Conservation (phyloP, 768 basidiomycete genomes). For the Pholiota microspora region DNA sequence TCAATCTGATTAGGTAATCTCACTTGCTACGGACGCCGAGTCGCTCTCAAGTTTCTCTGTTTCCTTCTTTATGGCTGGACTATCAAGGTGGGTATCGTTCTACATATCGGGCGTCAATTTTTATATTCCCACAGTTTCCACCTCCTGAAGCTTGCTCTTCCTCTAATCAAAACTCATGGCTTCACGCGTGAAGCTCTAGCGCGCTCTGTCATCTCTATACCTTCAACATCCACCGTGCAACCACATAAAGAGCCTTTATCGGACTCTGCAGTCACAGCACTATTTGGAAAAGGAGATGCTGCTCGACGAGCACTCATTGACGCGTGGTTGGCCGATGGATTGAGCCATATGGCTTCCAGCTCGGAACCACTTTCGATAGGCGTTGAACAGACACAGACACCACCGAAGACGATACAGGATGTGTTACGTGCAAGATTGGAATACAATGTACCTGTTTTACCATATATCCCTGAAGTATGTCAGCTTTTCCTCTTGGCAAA, state of each 20-base stretch:
- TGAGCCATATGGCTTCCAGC: constrained; percentile 40
- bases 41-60: no score
- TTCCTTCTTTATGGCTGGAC: no score
- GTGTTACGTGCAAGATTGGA: constrained; percentile 55
- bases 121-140: constrained; percentile 23
- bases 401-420: constrained; percentile 37
- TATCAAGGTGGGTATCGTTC: no score
- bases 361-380: neutral
- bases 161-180: constrained; percentile 63
- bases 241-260: constrained; percentile 58
- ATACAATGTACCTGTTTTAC: constrained; percentile 67
- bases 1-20: no score
- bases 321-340: constrained; percentile 75
- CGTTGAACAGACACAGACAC: neutral
- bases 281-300: constrained; percentile 70
- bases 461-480: constrained; percentile 65
- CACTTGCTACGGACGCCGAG: no score
- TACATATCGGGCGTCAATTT: neutral
- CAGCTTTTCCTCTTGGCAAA: no score
- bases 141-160: constrained; percentile 60
- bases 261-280: constrained; percentile 65
- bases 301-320: constrained; percentile 62
- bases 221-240: constrained; percentile 30
- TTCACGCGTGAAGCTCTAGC: constrained; percentile 74
- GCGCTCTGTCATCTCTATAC: constrained; percentile 57